Evolutionary conservation across 106 monocot genomes (phyloP).

Genomic region (Platanthera guangdongensis): DNA sequence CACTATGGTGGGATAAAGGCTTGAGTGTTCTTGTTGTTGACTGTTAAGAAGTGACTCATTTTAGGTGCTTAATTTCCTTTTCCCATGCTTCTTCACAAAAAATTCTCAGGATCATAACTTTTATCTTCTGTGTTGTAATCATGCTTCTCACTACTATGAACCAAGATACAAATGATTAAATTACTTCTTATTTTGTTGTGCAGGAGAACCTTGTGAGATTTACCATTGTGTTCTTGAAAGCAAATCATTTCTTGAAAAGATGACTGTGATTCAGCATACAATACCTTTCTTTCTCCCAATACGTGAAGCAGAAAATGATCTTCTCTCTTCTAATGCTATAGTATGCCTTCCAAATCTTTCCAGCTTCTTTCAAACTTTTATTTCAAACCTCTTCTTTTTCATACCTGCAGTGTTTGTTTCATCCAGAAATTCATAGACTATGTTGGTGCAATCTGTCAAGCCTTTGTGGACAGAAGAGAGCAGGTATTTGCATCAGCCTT

Average conservation of each 20-base stretch:
- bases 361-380: constrained; percentile 1
- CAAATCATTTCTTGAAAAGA: constrained; percentile 98
- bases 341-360: constrained; percentile 22
- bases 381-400: background rate
- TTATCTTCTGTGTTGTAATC: background rate
- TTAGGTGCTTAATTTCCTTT: background rate
- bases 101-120: background rate
- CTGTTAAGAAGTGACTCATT: background rate
- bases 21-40: too few relatives aligned
- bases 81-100: background rate
- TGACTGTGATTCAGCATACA: constrained; percentile 85
- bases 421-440: constrained; percentile 96
- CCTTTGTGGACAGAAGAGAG: constrained; percentile 93
- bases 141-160: background rate
- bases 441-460: constrained; percentile 79
- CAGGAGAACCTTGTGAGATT: constrained; percentile 92
- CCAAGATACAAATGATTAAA: background rate
- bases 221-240: constrained; percentile 96
- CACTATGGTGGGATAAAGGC: too few relatives aligned
- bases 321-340: constrained; percentile 92
- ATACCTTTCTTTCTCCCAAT: constrained; percentile 93
- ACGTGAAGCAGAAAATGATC: constrained; percentile 84
- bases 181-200: constrained; percentile 16
- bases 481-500: constrained; percentile 43
- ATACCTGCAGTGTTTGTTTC: background rate